Evolutionary conservation across 108 stramenopile genomes (phyloP).

Genomic region (Chaetoceros muelleri): DNA sequence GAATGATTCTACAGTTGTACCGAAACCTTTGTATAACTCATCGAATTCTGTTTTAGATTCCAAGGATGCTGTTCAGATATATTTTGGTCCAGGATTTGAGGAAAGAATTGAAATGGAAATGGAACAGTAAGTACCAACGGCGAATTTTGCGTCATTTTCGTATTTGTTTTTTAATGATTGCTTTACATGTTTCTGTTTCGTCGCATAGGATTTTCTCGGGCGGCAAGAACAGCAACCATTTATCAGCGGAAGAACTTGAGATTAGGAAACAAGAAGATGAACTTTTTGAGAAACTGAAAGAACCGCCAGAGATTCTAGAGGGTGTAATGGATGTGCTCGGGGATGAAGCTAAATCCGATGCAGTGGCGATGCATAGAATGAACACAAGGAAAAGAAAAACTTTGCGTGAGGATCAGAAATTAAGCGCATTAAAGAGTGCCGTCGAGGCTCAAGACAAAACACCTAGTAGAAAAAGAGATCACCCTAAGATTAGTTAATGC

Average conservation of each 20-base stretch:
- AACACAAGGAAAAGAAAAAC: neutral
- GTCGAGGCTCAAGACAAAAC: too few species aligned
- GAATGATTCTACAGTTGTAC: conserved; percentile 33
- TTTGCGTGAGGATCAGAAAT: too few species aligned
- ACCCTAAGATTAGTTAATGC: too few species aligned
- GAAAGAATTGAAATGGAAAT: conserved; percentile 72
- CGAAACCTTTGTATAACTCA: conserved; percentile 37
- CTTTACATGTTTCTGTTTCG: neutral
- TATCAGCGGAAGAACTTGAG: conserved; percentile 32
- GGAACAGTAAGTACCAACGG: conserved; percentile 40
- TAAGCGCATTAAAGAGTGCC: too few species aligned
- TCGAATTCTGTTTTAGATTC: conserved; percentile 16
- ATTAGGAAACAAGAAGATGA: conserved; percentile 39
- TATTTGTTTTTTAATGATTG: neutral
- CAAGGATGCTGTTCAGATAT: conserved; percentile 46
- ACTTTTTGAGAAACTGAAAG: conserved; percentile 25
- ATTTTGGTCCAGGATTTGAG: conserved; percentile 84
- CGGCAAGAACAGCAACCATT: conserved; percentile 19
- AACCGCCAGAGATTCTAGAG: conserved; percentile 10
- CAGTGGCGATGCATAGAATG: neutral
- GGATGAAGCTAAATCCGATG: neutral
- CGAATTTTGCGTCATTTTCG: neutral
- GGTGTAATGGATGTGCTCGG: neutral
- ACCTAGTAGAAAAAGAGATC: too few species aligned
- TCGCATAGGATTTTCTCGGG: neutral